phyloP scores from a whole-genome alignment of 2,329 filamentous ascomycete species.

The Xylariaceae sp. region DNA sequence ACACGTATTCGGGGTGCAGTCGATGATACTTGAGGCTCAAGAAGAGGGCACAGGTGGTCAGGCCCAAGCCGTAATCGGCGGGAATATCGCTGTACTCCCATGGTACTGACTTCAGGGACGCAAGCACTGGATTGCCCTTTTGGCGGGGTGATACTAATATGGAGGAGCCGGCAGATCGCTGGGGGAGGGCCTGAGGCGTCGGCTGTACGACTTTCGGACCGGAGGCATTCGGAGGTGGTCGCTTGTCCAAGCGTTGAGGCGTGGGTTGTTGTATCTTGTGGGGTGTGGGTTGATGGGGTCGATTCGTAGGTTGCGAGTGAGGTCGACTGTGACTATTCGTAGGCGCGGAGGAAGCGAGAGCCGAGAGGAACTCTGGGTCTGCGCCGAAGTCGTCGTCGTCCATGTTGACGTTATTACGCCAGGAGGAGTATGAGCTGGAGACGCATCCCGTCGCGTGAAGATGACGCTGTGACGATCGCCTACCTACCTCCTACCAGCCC shows the following conservation, averaged over 20 bases:
- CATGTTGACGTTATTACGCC: constrained; percentile 22
- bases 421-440: neutral
- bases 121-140: constrained; percentile 90
- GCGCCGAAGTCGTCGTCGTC: constrained; percentile 43
- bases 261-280: constrained; percentile 40
- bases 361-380: constrained; percentile 37
- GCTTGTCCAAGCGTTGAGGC: constrained; percentile 53
- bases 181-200: constrained; percentile 78
- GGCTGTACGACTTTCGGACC: constrained; percentile 71
- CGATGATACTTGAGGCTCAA: constrained; percentile 95
- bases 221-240: constrained; percentile 35
- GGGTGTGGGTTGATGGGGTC: constrained; percentile 37
- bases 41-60: constrained; percentile 87
- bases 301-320: constrained; percentile 18
- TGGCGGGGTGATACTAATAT: constrained; percentile 90
- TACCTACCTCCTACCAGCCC: too few relatives aligned
- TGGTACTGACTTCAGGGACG: constrained; percentile 72
- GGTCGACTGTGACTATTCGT: constrained; percentile 14
- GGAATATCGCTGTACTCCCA: constrained; percentile 99
- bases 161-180: constrained; percentile 60
- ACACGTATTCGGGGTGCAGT: constrained; percentile 95
- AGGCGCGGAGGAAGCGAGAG: constrained; percentile 26
- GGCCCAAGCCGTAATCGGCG: constrained; percentile 84
- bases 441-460: too few relatives aligned
- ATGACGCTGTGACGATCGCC: too few relatives aligned